A percentile compares a stretch with the other conserved stretches of the same genome.
Conservation (phyloP, 73 alveolate genomes). For the Paraurostyla sp. region DNA sequence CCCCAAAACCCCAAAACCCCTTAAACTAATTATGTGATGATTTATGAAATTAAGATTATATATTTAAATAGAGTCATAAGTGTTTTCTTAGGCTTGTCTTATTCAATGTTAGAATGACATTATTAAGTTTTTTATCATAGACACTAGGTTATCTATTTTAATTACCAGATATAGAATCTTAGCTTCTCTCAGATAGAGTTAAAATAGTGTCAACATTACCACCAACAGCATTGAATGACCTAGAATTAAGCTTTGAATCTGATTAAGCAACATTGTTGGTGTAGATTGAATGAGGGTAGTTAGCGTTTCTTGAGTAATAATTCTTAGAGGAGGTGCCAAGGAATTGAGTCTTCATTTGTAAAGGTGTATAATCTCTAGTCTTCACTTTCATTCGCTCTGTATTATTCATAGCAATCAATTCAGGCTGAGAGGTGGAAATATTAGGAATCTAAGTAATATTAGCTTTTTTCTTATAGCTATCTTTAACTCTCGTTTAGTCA, state of each 20-base stretch:
- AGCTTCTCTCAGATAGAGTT: not conserved
- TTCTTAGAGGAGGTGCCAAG: not conserved
- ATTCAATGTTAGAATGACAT: not conserved
- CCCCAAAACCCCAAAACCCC: conserved; percentile 41
- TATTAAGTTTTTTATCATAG: not conserved
- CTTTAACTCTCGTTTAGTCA: too few species aligned
- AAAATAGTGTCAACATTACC: too few species aligned
- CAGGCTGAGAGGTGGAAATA: not conserved
- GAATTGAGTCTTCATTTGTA: not conserved
- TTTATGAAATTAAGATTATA: not conserved
- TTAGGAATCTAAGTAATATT: too few species aligned
- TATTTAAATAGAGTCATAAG: not conserved
- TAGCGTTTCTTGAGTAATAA: not conserved
- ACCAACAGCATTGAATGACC: not conserved
- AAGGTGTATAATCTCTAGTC: not conserved
- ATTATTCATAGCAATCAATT: not conserved
- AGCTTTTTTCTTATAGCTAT: too few species aligned
- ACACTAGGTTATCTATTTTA: not conserved
- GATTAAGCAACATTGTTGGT: not conserved
- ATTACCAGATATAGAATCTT: not conserved
- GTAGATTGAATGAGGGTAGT: conserved; percentile 24
- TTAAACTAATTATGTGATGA: not conserved
- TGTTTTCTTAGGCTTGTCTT: not conserved
- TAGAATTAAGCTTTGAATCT: not conserved
- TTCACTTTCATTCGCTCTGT: not conserved